Conservation (phyloP, 2,329 filamentous ascomycete genomes). For the Trichoderma guizhouense region DNA sequence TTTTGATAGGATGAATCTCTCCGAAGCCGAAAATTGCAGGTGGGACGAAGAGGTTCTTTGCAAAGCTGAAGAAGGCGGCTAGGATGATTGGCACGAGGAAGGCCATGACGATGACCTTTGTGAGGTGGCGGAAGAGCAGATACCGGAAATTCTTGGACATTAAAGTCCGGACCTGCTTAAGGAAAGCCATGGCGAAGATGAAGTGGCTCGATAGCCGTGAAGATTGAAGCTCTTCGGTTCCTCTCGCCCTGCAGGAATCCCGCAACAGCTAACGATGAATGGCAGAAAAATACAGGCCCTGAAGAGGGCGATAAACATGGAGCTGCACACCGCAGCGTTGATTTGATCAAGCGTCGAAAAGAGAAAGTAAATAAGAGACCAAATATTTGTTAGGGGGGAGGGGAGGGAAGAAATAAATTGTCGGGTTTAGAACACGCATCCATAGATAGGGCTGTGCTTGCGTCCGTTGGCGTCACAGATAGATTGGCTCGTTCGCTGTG, state of each 20-base stretch:
- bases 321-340: background rate
- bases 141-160: conserved; percentile 61
- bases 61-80: conserved; percentile 62
- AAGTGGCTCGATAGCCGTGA: background rate
- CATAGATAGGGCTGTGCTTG: background rate
- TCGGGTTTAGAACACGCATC: background rate
- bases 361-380: background rate
- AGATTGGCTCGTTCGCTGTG: background rate
- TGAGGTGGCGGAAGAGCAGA: conserved; percentile 51
- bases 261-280: background rate
- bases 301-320: background rate
- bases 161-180: conserved; percentile 59
- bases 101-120: conserved; percentile 53
- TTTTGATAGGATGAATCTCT: conserved; percentile 55
- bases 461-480: background rate
- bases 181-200: conserved; percentile 44
- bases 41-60: conserved; percentile 79
- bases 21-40: conserved; percentile 74
- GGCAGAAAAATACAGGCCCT: background rate
- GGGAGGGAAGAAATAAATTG: background rate
- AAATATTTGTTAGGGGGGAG: background rate
- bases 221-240: background rate
- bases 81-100: conserved; percentile 58
- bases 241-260: background rate
- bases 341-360: background rate